Percentiles rank a stretch among this genome's conserved stretches.
Conservation (phyloP, 2,329 filamentous ascomycete species). For the Aureobasidium zeae region DNA sequence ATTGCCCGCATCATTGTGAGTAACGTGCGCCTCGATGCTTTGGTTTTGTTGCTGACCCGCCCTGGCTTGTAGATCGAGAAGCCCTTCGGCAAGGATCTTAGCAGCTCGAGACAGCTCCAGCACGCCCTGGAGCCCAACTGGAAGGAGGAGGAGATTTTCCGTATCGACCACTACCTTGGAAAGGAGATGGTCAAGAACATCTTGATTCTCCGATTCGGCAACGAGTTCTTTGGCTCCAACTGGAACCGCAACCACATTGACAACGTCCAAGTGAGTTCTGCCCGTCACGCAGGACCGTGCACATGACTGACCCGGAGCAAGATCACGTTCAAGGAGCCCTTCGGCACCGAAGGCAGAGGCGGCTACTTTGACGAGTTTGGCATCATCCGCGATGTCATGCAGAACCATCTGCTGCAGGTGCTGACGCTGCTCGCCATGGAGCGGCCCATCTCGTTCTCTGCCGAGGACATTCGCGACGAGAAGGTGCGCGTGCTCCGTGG, state of each 20-base stretch:
- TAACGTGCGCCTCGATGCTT: slow-evolving; percentile 16
- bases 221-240: slow-evolving; percentile 95
- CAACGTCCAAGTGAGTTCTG: slow-evolving; percentile 64
- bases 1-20: slow-evolving; percentile 89
- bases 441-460: slow-evolving; percentile 92
- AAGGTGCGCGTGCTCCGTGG: slow-evolving; percentile 92
- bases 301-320: slow-evolving; percentile 22
- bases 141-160: slow-evolving; percentile 98
- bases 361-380: slow-evolving; percentile 99
- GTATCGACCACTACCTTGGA: slow-evolving; percentile 97
- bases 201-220: slow-evolving; percentile 92
- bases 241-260: slow-evolving; percentile 99
- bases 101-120: slow-evolving; percentile 87
- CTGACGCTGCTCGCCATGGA: slow-evolving; percentile 96
- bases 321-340: slow-evolving; percentile 99
- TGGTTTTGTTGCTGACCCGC: slow-evolving; percentile 12
- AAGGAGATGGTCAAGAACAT: slow-evolving; percentile 99
- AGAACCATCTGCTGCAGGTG: slow-evolving; percentile 96
- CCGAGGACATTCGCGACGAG: slow-evolving; percentile 96
- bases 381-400: slow-evolving; percentile 99
- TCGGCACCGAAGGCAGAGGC: slow-evolving; percentile 93
- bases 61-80: slow-evolving; percentile 72
- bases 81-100: slow-evolving; percentile 95
- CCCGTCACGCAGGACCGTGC: neutral
- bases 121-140: slow-evolving; percentile 93